These are phyloP conservation scores for Zygotorulaspora danielsina DNA, from an alignment of 805 yeast genomes.

Conservation along the genomic window DNA sequence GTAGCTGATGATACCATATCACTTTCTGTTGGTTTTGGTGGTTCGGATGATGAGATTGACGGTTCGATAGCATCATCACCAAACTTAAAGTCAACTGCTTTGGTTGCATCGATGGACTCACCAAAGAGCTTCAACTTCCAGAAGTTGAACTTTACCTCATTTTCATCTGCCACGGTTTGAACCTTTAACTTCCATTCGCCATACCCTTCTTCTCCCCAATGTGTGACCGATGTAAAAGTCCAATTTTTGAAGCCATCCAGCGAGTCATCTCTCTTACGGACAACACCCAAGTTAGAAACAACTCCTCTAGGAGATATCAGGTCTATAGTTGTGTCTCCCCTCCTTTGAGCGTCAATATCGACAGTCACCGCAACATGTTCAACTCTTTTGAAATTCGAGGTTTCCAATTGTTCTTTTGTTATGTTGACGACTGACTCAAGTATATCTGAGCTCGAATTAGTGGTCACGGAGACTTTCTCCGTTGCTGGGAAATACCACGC, in stretches of 20 bases:
- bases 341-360: constrained; percentile 53
- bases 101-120: constrained; percentile 58
- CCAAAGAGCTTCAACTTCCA: constrained; percentile 88
- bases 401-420: constrained; percentile 44
- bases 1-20: constrained; percentile 4
- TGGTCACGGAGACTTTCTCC: constrained; percentile 32
- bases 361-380: constrained; percentile 87
- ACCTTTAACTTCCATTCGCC: constrained; percentile 85
- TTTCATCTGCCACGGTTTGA: constrained; percentile 39
- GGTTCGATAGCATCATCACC: constrained; percentile 34
- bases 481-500: constrained; percentile 63
- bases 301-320: constrained; percentile 75
- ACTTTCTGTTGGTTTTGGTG: constrained; percentile 3
- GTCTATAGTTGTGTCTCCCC: constrained; percentile 68
- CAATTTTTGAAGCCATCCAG: constrained; percentile 64
- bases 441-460: constrained; percentile 23
- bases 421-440: constrained; percentile 44
- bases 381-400: constrained; percentile 59
- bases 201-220: constrained; percentile 91
- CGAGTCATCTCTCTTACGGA: constrained; percentile 55
- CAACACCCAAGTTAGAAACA: constrained; percentile 65
- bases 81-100: constrained; percentile 54
- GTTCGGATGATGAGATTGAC: neutral
- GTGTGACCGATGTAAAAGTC: constrained; percentile 97
- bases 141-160: constrained; percentile 44